A percentile compares a stretch with the other conserved stretches of the same genome.
These are phyloP conservation scores for Cephalotrichum gorgonifer DNA, from an alignment of 2,329 filamentous ascomycete species.

Conservation along the genomic window DNA sequence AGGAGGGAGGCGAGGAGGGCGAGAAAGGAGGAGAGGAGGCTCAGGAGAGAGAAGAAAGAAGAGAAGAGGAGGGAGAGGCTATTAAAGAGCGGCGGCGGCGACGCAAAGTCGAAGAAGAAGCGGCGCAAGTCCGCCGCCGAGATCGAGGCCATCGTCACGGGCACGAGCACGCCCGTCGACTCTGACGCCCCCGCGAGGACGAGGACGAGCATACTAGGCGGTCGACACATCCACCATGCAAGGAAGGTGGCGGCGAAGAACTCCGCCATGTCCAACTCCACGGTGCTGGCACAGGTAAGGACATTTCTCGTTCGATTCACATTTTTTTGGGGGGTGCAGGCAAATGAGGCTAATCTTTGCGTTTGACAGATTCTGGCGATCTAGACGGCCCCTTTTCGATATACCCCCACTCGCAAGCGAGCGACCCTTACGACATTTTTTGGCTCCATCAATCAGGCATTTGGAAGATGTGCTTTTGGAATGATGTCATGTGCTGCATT, in stretches of 20 bases:
- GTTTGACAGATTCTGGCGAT: constrained; percentile 1
- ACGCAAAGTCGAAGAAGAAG: not conserved
- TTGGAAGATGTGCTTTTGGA: not conserved
- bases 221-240: constrained; percentile 2
- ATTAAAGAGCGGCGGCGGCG: not conserved
- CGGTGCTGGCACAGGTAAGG: constrained; percentile 4
- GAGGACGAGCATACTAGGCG: not conserved
- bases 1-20: constrained; percentile 5
- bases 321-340: not conserved
- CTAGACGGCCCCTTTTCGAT: not conserved
- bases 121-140: not conserved
- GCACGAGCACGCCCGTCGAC: not conserved
- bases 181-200: constrained; percentile 1
- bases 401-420: no score
- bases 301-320: not conserved
- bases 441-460: not conserved
- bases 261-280: constrained; percentile 1
- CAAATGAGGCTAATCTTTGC: not conserved
- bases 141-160: not conserved
- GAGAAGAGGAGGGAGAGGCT: constrained; percentile 5
- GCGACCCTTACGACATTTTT: no score
- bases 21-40: constrained; percentile 4
- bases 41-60: constrained; percentile 6
- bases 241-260: constrained; percentile 1
- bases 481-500: not conserved